Base-by-base conservation (phyloP, 768 basidiomycete species). In the Chiua virens region DNA sequence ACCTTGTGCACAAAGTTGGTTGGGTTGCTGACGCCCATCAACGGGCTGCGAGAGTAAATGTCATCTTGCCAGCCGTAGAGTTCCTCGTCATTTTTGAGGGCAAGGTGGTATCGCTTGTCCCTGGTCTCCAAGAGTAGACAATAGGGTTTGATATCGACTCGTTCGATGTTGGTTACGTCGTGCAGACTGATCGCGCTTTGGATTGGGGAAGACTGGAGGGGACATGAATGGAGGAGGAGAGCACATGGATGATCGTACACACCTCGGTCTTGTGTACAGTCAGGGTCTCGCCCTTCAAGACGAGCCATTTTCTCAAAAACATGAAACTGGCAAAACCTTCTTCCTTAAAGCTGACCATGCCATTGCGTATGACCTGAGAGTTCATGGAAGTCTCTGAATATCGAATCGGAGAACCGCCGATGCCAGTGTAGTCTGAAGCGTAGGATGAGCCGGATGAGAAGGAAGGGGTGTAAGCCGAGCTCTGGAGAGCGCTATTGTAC, bases 1-100 rank as follows among this genome's bases (percentile, higher is more conserved):
- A 98, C 94, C 67, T 98, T 94, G 75, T 99, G 96, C 0, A 98
- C 92, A 65, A 99, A 98, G 70, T 99, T 96, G 8, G 95, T 98
- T 0, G 96, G 96, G 58, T 88, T 89, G 67, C 87, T 87, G 39
- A 95, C 90, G 23, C 96, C 92, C 85, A 95, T 91, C 43, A 94
- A 76, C 3, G 95, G 93, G 62, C 89, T 92, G 42, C 93, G 82
- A 6, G 82, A 83, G 71, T 98, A 98, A 53, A 99, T 87, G 66
- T 97, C 95, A 64, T 99, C 96, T 69, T 95, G 90, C 95, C 95
- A 98, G 17, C 86, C 86, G 62, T 99, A 99, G n/a, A 99, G 79
- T 63, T 99, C 96, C 59, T 95, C 92, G 65, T 99, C 95, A 57
- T 78, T 90, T 74, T 95, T 97, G 55, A 97, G 75, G 3, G 91